Evolutionary conservation across 306 rosid species (phyloP).

Genomic region (Pyrus betulifolia): DNA sequence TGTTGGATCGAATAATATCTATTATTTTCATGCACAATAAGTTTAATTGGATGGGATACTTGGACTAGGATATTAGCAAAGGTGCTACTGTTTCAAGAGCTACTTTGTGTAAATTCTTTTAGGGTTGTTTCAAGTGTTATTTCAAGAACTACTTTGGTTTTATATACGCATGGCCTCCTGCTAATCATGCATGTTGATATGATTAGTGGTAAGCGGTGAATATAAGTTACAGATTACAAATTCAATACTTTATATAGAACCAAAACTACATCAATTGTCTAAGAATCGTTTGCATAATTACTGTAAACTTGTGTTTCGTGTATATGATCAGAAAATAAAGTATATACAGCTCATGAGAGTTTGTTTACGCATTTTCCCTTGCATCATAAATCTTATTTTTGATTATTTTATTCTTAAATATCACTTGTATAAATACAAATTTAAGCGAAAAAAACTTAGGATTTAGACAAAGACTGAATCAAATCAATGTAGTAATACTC

Average conservation of each 20-base stretch:
- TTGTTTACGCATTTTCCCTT: no score
- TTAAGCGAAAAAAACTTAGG: background rate
- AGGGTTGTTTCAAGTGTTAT: background rate
- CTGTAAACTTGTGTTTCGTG: no score
- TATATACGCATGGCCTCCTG: background rate
- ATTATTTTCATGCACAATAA: background rate
- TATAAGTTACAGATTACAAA: background rate
- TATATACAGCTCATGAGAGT: no score
- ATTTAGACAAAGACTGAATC: background rate
- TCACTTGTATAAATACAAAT: background rate
- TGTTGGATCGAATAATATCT: no score
- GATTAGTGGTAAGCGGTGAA: background rate
- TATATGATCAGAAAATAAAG: no score
- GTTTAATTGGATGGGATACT: background rate
- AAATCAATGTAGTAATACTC: background rate
- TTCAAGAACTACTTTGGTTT: no score
- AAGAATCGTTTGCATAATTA: no score
- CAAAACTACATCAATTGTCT: no score
- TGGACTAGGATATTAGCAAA: background rate
- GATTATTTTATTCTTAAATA: no score
- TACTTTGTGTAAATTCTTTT: background rate
- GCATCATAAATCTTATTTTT: no score
- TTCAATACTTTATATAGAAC: no score
- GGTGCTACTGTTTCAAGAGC: background rate
- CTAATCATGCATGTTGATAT: no score